Base-by-base conservation (phyloP, 192 early-diverging fungal genomes). In the Entomortierella chlamydospora region DNA sequence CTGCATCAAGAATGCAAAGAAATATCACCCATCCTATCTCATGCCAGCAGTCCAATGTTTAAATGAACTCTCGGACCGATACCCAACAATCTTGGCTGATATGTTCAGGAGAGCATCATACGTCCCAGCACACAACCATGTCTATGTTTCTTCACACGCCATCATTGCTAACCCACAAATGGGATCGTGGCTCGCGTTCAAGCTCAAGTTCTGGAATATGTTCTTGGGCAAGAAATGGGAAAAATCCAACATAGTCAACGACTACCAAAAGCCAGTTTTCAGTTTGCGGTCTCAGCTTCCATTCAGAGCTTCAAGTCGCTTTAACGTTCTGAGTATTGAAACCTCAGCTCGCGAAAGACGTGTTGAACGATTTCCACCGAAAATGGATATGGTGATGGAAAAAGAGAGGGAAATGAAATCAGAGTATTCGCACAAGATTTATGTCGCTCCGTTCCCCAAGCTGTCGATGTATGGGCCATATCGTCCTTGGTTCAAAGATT, bases 1-100 rank as follows among this genome's bases (percentile, higher is more conserved):
- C 26, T 79, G 76, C 33, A 79, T 79, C 63, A 55, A 61, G 57
- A 70, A 79, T 50, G 76, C 76, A 26, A 79, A 79, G 33, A 70
- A 70, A 52, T 79, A 79, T 34, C 76, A 79, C 23, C 76, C 76
- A 22, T 68, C 76, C 2, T 79, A 79, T 37, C 41, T 79, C 2
- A 66, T 79, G 76, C 76, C 76, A 5, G 76, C 76, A 0, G 63
- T 79, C n/a, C 76, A 79, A 22, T 79, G 76, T 43, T 50, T 79
- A 23, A 61, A 70, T 33, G 76, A 79, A 28, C 61, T 79, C n/a
- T 70, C 76, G n/a, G 76, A 79, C 29, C 56, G 67, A 13, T 79
- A 79, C 26, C 76, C 76, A 7, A 51, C 15, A 11, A 39, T 79
- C 5, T 34, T 79, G 8, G 62, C 50, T 10, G 68, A 79, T 34